phyloP scores from a whole-genome alignment of 371 early-diverging fungal species.

The Batkoa obscura region DNA sequence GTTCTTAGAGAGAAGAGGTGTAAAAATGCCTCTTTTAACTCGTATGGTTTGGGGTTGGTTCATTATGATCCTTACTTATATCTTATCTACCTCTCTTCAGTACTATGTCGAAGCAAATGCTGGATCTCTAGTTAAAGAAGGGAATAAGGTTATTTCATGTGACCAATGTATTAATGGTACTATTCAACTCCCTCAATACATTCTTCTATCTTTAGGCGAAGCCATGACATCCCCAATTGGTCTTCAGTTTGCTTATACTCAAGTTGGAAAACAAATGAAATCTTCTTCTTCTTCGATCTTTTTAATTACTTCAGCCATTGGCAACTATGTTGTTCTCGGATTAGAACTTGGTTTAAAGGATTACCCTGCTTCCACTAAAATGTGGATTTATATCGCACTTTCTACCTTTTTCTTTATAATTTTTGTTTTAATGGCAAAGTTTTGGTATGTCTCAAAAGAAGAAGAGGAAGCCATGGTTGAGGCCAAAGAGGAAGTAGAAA shows the following conservation, averaged over 20 bases:
- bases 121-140: background rate
- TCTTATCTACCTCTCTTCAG: background rate
- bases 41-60: background rate
- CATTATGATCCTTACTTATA: background rate
- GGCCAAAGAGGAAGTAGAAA: too few relatives aligned
- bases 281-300: slow-evolving; percentile 17
- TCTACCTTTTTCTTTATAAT: background rate
- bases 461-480: background rate
- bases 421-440: background rate
- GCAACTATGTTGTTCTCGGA: slow-evolving; percentile 2
- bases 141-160: slow-evolving; percentile 4
- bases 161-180: slow-evolving; percentile 11
- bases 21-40: background rate
- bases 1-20: slow-evolving; percentile 2
- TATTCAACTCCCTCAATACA: slow-evolving; percentile 29
- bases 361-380: background rate
- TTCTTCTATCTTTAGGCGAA: slow-evolving; percentile 32
- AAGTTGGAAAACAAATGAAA: slow-evolving; percentile 6
- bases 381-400: slow-evolving; percentile 1
- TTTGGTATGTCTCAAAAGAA: background rate
- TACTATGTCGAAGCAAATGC: background rate
- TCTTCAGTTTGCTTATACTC: slow-evolving; percentile 18
- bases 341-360: background rate
- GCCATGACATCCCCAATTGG: slow-evolving; percentile 33
- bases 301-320: slow-evolving; percentile 16